These are phyloP conservation scores for Psidium guajava DNA, from an alignment of 345 rosid species.

Conservation along the genomic window DNA sequence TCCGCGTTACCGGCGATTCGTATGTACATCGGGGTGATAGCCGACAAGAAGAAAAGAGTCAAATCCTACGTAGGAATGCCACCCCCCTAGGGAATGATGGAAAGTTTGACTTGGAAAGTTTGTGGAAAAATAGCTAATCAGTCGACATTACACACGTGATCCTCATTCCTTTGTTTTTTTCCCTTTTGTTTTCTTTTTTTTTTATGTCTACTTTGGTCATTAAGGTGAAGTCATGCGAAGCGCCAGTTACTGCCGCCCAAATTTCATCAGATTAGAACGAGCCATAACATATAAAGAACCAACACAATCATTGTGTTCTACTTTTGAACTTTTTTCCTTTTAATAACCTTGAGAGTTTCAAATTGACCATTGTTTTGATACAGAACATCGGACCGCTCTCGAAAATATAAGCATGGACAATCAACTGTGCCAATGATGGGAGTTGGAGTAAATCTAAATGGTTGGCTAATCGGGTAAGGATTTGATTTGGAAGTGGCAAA, in stretches of 20 bases:
- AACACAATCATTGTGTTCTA: not conserved
- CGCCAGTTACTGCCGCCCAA: not conserved
- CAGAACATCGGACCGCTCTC: not conserved
- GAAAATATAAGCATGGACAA: not conserved
- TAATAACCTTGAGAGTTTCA: not conserved
- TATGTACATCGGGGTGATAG: not conserved
- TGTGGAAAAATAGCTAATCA: not conserved
- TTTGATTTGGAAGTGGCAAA: not conserved
- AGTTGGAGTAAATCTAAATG: not conserved
- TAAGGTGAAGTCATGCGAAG: not conserved
- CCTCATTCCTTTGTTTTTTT: not conserved
- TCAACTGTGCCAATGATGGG: not conserved
- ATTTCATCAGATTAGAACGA: not conserved
- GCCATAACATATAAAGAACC: not conserved
- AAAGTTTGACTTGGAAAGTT: not conserved
- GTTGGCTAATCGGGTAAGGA: not conserved
- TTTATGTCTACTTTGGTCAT: not conserved
- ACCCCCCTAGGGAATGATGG: not conserved
- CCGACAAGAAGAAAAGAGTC: not conserved
- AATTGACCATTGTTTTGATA: not conserved
- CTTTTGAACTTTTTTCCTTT: not conserved
- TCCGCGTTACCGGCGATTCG: not conserved
- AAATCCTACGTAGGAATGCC: not conserved
- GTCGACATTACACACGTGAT: not conserved
- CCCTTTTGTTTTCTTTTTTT: not conserved